Evolutionary conservation across 495 filamentous ascomycete species (phyloP).

Genomic region (Penicillium nucicola): DNA sequence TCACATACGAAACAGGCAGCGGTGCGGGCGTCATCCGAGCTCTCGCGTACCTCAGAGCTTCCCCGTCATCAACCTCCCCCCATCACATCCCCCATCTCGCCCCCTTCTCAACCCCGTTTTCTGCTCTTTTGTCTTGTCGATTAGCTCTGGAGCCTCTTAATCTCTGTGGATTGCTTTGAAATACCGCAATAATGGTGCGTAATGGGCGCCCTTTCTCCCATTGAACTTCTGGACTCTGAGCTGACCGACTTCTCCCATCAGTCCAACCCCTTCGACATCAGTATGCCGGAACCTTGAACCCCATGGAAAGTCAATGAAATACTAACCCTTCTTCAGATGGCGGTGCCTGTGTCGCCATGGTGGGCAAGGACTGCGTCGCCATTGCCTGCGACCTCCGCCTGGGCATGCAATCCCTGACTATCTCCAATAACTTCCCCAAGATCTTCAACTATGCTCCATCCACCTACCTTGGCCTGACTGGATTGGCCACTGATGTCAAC

Average conservation of each 20-base stretch:
- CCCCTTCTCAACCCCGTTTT: constrained; percentile 11
- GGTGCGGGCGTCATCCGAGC: constrained; percentile 47
- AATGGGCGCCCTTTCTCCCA: constrained; percentile 16
- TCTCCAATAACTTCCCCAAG: constrained; percentile 99
- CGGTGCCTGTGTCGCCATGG: constrained; percentile 96
- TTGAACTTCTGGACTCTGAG: constrained; percentile 16
- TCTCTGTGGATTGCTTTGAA: constrained; percentile 16
- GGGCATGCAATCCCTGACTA: constrained; percentile 91
- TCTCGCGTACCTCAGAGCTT: constrained; percentile 32
- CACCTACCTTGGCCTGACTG: constrained; percentile 94
- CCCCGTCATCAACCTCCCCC: constrained; percentile 31
- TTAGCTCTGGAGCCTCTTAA: constrained; percentile 12
- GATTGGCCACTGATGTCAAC: constrained; percentile 90
- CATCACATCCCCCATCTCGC: constrained; percentile 22
- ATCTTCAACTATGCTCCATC: constrained; percentile 93
- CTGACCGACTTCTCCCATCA: constrained; percentile 41
- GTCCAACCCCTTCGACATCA: constrained; percentile 86
- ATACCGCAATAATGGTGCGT: constrained; percentile 27
- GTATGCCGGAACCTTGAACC: constrained; percentile 46
- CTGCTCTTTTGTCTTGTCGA: background rate
- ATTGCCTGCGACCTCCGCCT: constrained; percentile 99
- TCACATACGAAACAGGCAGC: constrained; percentile 36
- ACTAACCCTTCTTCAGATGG: constrained; percentile 63
- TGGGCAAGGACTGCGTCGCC: constrained; percentile 98
- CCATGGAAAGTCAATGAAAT: constrained; percentile 3